Evolutionary conservation across 1,284 basidiomycete genomes (phyloP).

Genomic region (Trametes hirsuta): DNA sequence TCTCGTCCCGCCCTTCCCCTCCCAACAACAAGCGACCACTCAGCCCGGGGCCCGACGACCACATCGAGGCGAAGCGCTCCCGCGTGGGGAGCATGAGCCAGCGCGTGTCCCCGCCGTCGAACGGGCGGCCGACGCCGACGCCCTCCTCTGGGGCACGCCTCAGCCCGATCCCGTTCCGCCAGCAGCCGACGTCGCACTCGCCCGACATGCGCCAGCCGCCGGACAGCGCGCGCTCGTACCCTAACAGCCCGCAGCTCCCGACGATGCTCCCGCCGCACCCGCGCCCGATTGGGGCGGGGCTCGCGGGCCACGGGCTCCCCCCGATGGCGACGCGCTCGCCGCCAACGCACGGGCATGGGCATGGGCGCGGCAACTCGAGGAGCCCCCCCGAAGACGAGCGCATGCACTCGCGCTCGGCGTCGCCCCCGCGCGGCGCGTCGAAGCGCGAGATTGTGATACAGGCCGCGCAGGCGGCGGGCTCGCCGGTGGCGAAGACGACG

Average conservation of each 20-base stretch:
- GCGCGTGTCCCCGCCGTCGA: conserved; percentile 53
- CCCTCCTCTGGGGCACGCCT: conserved; percentile 55
- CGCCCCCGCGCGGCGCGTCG: conserved; percentile 45
- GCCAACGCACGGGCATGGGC: conserved; percentile 33
- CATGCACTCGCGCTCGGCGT: conserved; percentile 34
- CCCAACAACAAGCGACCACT: conserved; percentile 57
- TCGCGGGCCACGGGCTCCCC: conserved; percentile 50
- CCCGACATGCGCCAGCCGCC: conserved; percentile 58
- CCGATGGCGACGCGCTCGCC: conserved; percentile 71
- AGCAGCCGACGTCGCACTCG: conserved; percentile 57
- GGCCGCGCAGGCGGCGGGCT: conserved; percentile 40
- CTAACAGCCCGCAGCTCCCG: conserved; percentile 56
- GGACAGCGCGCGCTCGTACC: conserved; percentile 43
- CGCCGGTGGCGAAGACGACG: conserved; percentile 34
- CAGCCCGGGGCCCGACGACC: conserved; percentile 64
- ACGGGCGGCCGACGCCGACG: conserved; percentile 43
- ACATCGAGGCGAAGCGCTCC: conserved; percentile 60
- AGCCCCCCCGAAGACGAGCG: conserved; percentile 52
- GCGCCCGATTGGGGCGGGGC: conserved; percentile 58
- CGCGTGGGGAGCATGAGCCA: conserved; percentile 59
- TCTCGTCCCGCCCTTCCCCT: conserved; percentile 34
- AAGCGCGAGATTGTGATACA: conserved; percentile 57
- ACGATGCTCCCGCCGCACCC: conserved; percentile 70
- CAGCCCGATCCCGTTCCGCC: conserved; percentile 76
- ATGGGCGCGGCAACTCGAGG: conserved; percentile 24